A percentile compares a stretch with the other conserved stretches of the same genome.
phyloP scores from a whole-genome alignment of 176 grass and related monocot genomes.

The Melocanna baccifera region DNA sequence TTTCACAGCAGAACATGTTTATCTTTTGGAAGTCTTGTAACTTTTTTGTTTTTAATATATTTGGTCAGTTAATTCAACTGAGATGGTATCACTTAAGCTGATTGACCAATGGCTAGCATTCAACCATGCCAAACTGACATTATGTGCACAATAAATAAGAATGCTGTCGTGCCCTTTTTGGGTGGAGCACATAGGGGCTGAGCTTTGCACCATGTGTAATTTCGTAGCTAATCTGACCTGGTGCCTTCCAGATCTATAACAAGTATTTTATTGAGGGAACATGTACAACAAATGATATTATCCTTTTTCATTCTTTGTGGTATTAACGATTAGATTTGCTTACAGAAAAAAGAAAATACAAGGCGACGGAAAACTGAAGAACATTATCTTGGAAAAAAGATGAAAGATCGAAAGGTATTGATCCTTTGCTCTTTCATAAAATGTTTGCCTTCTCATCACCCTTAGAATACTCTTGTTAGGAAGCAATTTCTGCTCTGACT shows the following conservation, averaged over 20 bases:
- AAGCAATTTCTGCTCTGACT: slow-evolving; percentile 4
- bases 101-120: background rate
- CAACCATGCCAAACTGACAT: background rate
- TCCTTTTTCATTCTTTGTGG: background rate
- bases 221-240: background rate
- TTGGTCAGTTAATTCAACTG: background rate
- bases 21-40: background rate
- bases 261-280: background rate
- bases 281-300: background rate
- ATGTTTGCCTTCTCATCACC: background rate
- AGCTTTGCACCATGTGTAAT: slow-evolving; percentile 3
- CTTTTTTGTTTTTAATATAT: background rate
- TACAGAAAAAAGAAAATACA: slow-evolving; percentile 80
- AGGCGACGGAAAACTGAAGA: slow-evolving; percentile 59
- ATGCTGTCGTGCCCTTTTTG: background rate
- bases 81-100: background rate
- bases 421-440: background rate
- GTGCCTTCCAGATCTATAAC: background rate
- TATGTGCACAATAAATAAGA: background rate
- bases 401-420: slow-evolving; percentile 79
- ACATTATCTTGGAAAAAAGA: slow-evolving; percentile 57
- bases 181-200: background rate
- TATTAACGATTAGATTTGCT: background rate
- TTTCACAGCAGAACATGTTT: background rate
- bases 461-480: background rate